Evolutionary conservation across 2,329 filamentous ascomycete species (phyloP).

Genomic region (Juglanconis oblonga): DNA sequence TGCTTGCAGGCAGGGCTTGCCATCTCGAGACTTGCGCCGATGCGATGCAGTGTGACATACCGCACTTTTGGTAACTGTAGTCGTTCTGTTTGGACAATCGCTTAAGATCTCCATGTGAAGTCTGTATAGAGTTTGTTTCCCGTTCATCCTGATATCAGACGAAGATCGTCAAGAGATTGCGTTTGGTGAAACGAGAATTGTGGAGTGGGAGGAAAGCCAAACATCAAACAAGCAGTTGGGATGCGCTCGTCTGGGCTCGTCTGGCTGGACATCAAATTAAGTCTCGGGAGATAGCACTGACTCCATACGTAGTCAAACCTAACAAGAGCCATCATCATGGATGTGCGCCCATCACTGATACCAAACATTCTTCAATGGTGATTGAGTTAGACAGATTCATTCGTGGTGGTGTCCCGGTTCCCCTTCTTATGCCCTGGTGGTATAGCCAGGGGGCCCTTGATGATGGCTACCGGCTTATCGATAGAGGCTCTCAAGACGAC

Average conservation of each 20-base stretch:
- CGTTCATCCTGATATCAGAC: not conserved
- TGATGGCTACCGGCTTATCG: not conserved
- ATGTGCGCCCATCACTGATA: too few relatives aligned
- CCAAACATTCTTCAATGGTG: not conserved
- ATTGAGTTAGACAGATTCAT: too few relatives aligned
- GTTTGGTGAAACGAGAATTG: not conserved
- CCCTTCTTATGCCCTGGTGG: not conserved
- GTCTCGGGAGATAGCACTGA: not conserved
- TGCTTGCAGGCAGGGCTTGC: too few relatives aligned
- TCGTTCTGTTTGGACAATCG: not conserved
- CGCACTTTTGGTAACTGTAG: too few relatives aligned
- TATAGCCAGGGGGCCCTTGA: not conserved
- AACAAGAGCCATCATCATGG: too few relatives aligned
- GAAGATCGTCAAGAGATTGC: not conserved
- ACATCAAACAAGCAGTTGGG: not conserved
- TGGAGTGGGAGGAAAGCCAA: not conserved
- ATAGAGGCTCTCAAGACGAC: conserved; percentile 11
- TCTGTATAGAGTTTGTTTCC: not conserved
- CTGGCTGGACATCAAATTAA: not conserved
- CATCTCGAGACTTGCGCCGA: too few relatives aligned
- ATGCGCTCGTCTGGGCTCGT: not conserved
- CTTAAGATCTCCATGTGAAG: not conserved
- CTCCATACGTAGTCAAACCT: too few relatives aligned
- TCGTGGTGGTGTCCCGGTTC: not conserved
- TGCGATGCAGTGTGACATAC: too few relatives aligned